Percentiles rank a stretch among this genome's conserved stretches.
Conservation (phyloP, 192 early-diverging fungal genomes). For the Coemansia sp. region DNA sequence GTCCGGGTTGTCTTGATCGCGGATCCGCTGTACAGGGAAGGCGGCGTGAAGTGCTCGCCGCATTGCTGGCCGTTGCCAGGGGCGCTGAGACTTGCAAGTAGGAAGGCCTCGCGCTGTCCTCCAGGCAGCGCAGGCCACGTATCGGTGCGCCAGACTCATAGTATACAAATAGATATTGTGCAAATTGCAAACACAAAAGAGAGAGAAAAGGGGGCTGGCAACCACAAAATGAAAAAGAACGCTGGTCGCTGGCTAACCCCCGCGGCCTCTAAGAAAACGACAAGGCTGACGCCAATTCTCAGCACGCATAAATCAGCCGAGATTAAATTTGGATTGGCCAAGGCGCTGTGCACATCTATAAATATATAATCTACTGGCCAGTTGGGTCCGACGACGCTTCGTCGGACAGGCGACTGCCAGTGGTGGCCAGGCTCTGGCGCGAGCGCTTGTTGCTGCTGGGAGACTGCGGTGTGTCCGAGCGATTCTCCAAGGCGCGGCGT, state of each 20-base stretch:
- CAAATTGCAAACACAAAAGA: neutral
- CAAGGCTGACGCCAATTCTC: no score
- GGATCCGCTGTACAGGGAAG: neutral
- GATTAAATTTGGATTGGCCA: no score
- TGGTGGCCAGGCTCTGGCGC: constrained; percentile 15
- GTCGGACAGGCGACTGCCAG: neutral
- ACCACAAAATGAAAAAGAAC: neutral
- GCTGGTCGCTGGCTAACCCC: no score
- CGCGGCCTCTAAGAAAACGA: no score
- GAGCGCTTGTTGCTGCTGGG: constrained; percentile 25
- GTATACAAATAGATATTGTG: neutral
- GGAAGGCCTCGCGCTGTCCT: neutral
- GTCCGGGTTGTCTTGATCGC: neutral
- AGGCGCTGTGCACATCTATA: no score
- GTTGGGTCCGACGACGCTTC: neutral
- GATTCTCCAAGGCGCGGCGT: constrained; percentile 13
- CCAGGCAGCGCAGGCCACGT: neutral
- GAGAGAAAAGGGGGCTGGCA: neutral
- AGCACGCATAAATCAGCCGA: no score
- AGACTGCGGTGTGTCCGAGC: neutral
- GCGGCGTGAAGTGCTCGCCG: neutral
- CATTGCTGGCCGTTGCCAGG: neutral
- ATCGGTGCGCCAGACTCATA: neutral
- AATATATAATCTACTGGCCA: constrained; percentile 2
- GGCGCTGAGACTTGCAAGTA: neutral